Percentiles rank a stretch among this genome's conserved stretches.
These are phyloP conservation scores for Crassisporium funariophilum DNA, from an alignment of 768 basidiomycete genomes.

Conservation along the genomic window DNA sequence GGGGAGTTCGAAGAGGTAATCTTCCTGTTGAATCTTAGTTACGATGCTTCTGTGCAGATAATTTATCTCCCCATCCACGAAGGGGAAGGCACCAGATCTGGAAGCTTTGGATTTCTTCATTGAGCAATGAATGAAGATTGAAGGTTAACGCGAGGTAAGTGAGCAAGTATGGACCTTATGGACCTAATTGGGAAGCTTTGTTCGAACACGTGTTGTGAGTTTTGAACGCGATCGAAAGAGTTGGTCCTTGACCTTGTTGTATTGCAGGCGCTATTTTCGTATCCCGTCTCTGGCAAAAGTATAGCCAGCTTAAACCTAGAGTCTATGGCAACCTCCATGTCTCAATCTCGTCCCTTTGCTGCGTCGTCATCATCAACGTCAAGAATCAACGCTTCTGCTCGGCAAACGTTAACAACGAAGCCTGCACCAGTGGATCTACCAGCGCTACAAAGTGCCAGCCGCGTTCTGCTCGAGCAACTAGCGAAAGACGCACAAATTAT, in stretches of 20 bases:
- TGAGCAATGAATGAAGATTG: too few relatives aligned
- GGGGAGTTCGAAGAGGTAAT: slow-evolving; percentile 33
- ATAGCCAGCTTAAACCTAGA: too few relatives aligned
- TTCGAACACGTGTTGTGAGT: slow-evolving; percentile 26
- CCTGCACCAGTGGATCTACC: slow-evolving; percentile 55
- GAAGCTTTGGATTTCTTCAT: too few relatives aligned
- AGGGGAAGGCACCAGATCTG: slow-evolving; percentile 14
- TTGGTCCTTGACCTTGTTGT: slow-evolving; percentile 11
- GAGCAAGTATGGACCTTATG: too few relatives aligned
- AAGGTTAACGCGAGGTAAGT: too few relatives aligned
- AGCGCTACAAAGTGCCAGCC: slow-evolving; percentile 66
- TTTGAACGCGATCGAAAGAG: slow-evolving; percentile 29
- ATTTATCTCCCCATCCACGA: slow-evolving; percentile 5
- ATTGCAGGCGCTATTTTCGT: slow-evolving; percentile 6
- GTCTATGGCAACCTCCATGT: slow-evolving; percentile 19
- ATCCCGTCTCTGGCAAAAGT: slow-evolving; percentile 2
- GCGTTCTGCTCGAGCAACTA: slow-evolving; percentile 67
- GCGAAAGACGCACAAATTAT: slow-evolving; percentile 73
- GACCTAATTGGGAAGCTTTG: slow-evolving; percentile 1
- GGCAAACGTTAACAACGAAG: slow-evolving; percentile 30
- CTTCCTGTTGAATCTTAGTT: slow-evolving; percentile 16
- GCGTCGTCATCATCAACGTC: slow-evolving; percentile 20
- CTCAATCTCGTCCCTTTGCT: slow-evolving; percentile 18
- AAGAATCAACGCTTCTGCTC: slow-evolving; percentile 17
- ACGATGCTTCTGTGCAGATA: slow-evolving; percentile 21